A percentile compares a stretch with the other conserved stretches of the same genome.
Evolutionary conservation across 1,284 basidiomycete species (phyloP).

Genomic region (Boletus albobrunnescens): DNA sequence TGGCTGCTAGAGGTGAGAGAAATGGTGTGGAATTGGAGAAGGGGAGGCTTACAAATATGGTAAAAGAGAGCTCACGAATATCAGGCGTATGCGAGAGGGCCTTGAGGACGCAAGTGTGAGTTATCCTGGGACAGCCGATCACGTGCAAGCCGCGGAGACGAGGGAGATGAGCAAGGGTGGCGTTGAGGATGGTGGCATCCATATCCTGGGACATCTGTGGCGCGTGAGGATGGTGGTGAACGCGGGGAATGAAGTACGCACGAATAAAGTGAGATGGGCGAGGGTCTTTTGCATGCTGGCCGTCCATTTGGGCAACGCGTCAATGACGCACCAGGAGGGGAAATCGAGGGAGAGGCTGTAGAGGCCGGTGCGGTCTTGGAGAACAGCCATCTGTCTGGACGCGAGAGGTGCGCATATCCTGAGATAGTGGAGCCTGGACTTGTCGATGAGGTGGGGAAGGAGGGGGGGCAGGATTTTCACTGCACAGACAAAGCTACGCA

Average conservation of each 20-base stretch:
- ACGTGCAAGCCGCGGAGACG: conserved; percentile 54
- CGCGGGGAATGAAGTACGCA: conserved; percentile 33
- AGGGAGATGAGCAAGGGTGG: conserved; percentile 48
- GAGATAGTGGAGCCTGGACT: conserved; percentile 44
- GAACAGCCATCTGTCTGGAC: conserved; percentile 42
- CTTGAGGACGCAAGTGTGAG: conserved; percentile 47
- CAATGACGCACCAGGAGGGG: conserved; percentile 57
- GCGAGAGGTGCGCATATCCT: conserved; percentile 49
- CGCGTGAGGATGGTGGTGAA: not conserved
- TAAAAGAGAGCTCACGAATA: conserved; percentile 57
- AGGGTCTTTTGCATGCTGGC: conserved; percentile 40
- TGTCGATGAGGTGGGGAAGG: conserved; percentile 43
- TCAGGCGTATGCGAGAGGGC: conserved; percentile 46
- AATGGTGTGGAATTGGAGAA: not conserved
- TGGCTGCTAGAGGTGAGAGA: conserved; percentile 26
- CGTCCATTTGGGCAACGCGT: conserved; percentile 56
- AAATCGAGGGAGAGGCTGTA: conserved; percentile 50
- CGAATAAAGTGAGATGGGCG: conserved; percentile 52
- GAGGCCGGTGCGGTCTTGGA: conserved; percentile 41
- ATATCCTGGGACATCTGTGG: conserved; percentile 53
- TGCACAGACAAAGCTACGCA: conserved; percentile 53
- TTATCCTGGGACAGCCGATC: conserved; percentile 52
- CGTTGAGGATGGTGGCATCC: conserved; percentile 47
- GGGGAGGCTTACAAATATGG: conserved; percentile 44
- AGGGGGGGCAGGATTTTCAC: conserved; percentile 46